Evolutionary conservation across 1,284 basidiomycete species (phyloP).

Genomic region (Marasmius oreades): DNA sequence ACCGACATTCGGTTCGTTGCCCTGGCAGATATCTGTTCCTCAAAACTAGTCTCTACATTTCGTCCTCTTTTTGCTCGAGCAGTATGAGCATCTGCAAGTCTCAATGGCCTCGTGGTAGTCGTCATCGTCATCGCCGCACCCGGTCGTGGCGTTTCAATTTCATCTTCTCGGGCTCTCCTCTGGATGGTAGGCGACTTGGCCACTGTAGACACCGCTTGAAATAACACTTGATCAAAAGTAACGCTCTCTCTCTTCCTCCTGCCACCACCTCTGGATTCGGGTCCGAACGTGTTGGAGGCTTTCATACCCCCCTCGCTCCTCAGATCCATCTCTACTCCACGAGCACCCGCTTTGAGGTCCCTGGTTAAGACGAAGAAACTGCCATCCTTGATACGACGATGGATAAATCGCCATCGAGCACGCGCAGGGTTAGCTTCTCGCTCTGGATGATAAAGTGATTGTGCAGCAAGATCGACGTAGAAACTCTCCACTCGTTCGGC

Average conservation of each 20-base stretch:
- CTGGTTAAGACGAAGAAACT: constrained; percentile 15
- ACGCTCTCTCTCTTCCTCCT: constrained; percentile 21
- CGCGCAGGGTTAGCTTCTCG: constrained; percentile 11
- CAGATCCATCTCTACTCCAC: not conserved
- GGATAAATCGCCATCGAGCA: constrained; percentile 11
- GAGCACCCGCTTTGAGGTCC: not conserved
- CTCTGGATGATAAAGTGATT: constrained; percentile 11
- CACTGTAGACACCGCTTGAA: constrained; percentile 7
- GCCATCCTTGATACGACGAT: constrained; percentile 13
- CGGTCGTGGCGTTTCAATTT: too few relatives aligned
- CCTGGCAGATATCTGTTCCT: constrained; percentile 7
- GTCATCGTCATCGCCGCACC: not conserved
- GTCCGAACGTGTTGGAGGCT: constrained; percentile 4
- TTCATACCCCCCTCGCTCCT: not conserved
- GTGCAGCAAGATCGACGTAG: constrained; percentile 11
- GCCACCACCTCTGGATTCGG: not conserved
- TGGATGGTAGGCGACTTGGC: not conserved
- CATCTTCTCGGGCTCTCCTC: too few relatives aligned
- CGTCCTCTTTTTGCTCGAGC: constrained; percentile 4
- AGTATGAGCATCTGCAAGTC: constrained; percentile 14
- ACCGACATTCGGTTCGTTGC: constrained; percentile 10
- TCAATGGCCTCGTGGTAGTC: constrained; percentile 1
- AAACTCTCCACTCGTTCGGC: constrained; percentile 13
- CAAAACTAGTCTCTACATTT: constrained; percentile 5
- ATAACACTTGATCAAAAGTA: constrained; percentile 11